Evolutionary conservation across 2,329 filamentous ascomycete species (phyloP), one percentile per base, ranked within the genome.

Genomic region (Colletotrichum sp.): DNA sequence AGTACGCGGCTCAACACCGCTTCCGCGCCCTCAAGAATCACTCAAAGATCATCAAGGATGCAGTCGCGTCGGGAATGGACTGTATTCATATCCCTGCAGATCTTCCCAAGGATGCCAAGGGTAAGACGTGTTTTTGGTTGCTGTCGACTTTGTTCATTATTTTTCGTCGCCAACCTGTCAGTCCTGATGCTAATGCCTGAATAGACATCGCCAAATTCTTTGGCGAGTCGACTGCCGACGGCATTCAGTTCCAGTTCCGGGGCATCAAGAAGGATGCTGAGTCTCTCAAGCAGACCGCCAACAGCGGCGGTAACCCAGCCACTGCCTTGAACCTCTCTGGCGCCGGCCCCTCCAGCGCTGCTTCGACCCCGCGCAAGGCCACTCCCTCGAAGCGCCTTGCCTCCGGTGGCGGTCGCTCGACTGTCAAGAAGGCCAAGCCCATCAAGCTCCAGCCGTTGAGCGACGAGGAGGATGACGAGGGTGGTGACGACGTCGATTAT

Each of bases 171-270:
- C 44, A 52, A 21, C 12, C 12, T 52, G 44, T 52, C 3, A 24
- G n/a, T 8, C 44, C 44, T 52, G n/a, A 52, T 52, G 44, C 44
- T 52, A 52, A 52, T 13, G 3, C 44, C 44, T 52, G 10, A 52
- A 52, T 13, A 52, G 44, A 91, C 59, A 92, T 93, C 67, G 88
- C 89, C 76, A 90, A 88, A 76, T 89, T 90, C 82, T 93, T 91
- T 78, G 91, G 91, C 30, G 90, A 91, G 72, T 91, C 89, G 5
- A 93, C 91, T 0, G 81, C 86, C 1, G 87, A 87, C 24, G 91
- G 91, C 10, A 88, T 93, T n/a, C 87, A 89, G 78, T 93, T 91
- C 80, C 91, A 92, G 79, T 92, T 93, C 79, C 88, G 91, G 2
- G 76, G 81, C 28, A 88, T 92, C 83, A 92, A 91, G 82, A 85